A percentile compares a stretch with the other conserved stretches of the same genome.
Evolutionary conservation across 495 filamentous ascomycete genomes (phyloP).

Genomic region (Penicillium angulare): DNA sequence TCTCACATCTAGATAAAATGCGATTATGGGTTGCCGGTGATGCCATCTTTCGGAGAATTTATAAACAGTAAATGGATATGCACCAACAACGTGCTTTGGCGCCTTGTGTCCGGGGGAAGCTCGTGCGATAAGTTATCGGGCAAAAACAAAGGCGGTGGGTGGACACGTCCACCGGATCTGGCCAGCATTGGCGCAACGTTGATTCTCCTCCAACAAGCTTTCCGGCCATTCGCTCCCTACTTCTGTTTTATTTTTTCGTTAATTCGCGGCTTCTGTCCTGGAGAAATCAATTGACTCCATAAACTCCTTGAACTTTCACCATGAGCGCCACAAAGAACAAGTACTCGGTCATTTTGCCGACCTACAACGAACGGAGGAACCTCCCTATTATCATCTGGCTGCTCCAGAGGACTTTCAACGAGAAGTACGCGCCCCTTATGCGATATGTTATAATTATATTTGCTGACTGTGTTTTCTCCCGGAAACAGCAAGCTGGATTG

Average conservation of each 20-base stretch:
- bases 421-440: conserved; percentile 45
- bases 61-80: background rate
- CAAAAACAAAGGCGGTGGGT: conserved; percentile 32
- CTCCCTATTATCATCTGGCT: conserved; percentile 95
- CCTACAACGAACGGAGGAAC: conserved; percentile 97
- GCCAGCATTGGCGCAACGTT: conserved; percentile 26
- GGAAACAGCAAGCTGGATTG: conserved; percentile 79
- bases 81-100: background rate
- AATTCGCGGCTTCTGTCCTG: conserved; percentile 8
- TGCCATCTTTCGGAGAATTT: conserved; percentile 24
- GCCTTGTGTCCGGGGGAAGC: background rate
- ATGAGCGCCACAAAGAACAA: conserved; percentile 60
- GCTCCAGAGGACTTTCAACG: conserved; percentile 83
- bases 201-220: conserved; percentile 23
- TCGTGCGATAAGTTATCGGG: conserved; percentile 24
- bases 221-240: conserved; percentile 28
- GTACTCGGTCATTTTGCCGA: conserved; percentile 95
- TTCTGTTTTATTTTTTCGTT: conserved; percentile 13
- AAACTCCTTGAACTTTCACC: conserved; percentile 16
- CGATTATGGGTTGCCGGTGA: conserved; percentile 25
- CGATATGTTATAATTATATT: too few species aligned
- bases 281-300: conserved; percentile 7
- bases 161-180: conserved; percentile 22
- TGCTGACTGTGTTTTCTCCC: background rate
- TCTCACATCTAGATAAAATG: conserved; percentile 43